Base-by-base conservation (phyloP, 495 filamentous ascomycete genomes). In the Neurospora cerealis region DNA sequence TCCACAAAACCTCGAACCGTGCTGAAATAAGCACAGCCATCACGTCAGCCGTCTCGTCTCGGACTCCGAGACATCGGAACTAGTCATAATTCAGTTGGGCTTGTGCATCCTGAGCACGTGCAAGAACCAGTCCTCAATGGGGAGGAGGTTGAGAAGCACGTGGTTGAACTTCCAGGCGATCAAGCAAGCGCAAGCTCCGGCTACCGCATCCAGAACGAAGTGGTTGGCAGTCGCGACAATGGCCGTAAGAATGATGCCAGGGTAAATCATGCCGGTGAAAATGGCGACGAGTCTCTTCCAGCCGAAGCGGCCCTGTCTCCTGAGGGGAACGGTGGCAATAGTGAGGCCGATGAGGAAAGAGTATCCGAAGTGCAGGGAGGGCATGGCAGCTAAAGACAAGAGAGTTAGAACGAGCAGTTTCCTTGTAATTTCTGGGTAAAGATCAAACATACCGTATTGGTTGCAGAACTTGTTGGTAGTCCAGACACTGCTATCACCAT, bases 321-420 rank as follows among this genome's bases (percentile, higher is more conserved):
- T 46, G 8, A 81, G 75, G 42, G 79, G 79, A n/a, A 81, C 70
- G 34, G 78, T 76, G 17, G 88, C 85, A 72, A 93, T 86, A 0
- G 91, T 93, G 21, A 90, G 81, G 17, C 92, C 92, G 74, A 94
- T 90, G 79, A 92, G 87, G 40, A 94, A 88, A 7, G 92, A 90
- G 77, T 93, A 94, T 13, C 91, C 92, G 79, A 94, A 94, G 78
- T 94, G 91, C 75, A 94, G 86, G 19, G 90, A 90, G 8, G 92
- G 92, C 92, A 94, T 94, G 19, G 92, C 92, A 34, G 92, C 92
- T 81, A 24, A 0, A 2, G 8, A 41, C 4, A 19, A 17, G 17
- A 19, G 37, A 1, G 70, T 73, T 34, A 74, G 71, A 15, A 36
- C 28, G 15, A 19, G 13, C 6, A 66, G 6, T 19, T 9, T 36